Conservation (phyloP, 1,284 basidiomycete species). For the Peniophora sp. region DNA sequence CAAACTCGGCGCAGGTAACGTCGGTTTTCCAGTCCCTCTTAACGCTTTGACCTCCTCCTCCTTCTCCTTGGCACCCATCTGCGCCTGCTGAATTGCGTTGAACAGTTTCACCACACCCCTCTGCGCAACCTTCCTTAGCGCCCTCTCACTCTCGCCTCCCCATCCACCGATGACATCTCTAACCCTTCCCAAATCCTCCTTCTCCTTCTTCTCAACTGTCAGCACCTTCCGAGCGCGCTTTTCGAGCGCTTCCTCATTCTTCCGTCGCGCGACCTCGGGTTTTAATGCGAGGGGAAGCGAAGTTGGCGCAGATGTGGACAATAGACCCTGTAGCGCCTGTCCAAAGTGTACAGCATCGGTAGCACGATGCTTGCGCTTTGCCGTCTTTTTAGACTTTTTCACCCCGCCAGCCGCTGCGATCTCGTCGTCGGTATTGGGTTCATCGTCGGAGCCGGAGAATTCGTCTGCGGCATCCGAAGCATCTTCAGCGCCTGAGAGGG, state of each 20-base stretch:
- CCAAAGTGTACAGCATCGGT: constrained; percentile 70
- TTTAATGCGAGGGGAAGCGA: constrained; percentile 66
- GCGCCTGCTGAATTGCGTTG: constrained; percentile 76
- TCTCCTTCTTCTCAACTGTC: constrained; percentile 65
- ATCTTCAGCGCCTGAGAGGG: constrained; percentile 2
- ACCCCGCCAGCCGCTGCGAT: constrained; percentile 40
- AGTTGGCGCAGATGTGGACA: constrained; percentile 61
- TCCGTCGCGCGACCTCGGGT: constrained; percentile 58
- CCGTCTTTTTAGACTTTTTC: constrained; percentile 65
- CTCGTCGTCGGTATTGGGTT: constrained; percentile 53
- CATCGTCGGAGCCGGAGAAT: constrained; percentile 21
- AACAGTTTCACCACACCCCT: constrained; percentile 79
- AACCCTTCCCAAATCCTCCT: constrained; percentile 65
- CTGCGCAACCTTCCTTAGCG: constrained; percentile 73
- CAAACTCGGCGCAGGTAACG: constrained; percentile 54
- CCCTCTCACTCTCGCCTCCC: constrained; percentile 73
- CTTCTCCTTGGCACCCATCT: constrained; percentile 41
- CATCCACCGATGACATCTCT: constrained; percentile 76
- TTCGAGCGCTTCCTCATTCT: constrained; percentile 69
- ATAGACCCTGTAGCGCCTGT: constrained; percentile 57
- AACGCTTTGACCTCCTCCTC: constrained; percentile 49
- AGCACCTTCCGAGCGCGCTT: constrained; percentile 59
- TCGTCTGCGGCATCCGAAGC: constrained; percentile 16
- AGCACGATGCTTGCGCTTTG: constrained; percentile 73
- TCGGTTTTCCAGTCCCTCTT: constrained; percentile 67